Conservation (phyloP, 2,329 filamentous ascomycete species). For the Tympanopsis confertula region DNA sequence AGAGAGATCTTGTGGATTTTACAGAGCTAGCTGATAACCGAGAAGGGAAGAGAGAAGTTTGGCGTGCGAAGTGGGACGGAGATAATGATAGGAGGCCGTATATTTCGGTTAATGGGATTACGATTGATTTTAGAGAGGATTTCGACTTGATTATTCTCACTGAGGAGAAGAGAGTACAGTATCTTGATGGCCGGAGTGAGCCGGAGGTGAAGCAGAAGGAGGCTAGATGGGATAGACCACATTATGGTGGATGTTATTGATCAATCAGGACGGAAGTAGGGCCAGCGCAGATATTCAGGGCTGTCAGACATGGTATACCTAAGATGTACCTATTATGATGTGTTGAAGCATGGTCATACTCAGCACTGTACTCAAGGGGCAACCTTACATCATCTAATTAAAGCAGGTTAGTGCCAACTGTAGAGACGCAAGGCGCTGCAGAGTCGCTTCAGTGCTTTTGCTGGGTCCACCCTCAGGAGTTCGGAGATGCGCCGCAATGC, state of each 20-base stretch:
- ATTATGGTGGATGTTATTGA: conserved; percentile 14
- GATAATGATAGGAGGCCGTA: conserved; percentile 11
- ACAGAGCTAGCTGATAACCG: conserved; percentile 9
- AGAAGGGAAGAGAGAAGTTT: conserved; percentile 12
- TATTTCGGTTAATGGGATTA: conserved; percentile 13
- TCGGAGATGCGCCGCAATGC: no score
- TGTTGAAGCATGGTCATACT: no score
- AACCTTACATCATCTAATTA: no score
- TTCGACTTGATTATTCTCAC: conserved; percentile 13
- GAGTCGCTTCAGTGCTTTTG: no score
- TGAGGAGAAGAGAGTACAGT: conserved; percentile 14
- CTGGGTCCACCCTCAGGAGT: no score
- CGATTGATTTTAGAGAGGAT: conserved; percentile 13
- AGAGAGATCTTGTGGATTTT: conserved; percentile 10
- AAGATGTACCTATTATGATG: no score
- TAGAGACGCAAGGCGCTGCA: no score
- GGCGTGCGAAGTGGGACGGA: conserved; percentile 13
- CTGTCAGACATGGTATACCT: no score
- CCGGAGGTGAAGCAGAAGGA: conserved; percentile 12
- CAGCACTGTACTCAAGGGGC: no score
- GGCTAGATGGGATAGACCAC: conserved; percentile 12
- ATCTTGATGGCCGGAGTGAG: conserved; percentile 13
- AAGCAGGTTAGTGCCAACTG: no score
- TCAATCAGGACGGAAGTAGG: conserved; percentile 8
- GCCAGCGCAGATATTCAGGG: no score